Conservation (phyloP, 805 yeast genomes). For the Zygotorulaspora chibaensis region DNA sequence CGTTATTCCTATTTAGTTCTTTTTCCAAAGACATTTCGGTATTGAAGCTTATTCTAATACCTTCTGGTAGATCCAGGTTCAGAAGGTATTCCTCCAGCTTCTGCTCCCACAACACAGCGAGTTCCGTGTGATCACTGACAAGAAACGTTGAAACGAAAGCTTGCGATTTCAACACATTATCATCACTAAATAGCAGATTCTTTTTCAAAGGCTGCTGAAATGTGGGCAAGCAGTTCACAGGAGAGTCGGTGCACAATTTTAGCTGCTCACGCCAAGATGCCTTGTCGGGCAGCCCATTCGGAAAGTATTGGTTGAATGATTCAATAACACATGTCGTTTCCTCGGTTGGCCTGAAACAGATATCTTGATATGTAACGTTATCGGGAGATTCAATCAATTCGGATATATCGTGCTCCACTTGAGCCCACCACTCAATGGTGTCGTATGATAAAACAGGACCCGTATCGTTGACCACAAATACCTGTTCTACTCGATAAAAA, state of each 20-base stretch:
- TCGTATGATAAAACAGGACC: slow-evolving; percentile 69
- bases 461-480: slow-evolving; percentile 64
- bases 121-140: slow-evolving; percentile 49
- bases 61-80: slow-evolving; percentile 49
- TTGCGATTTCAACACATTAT: slow-evolving; percentile 51
- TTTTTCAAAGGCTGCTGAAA: slow-evolving; percentile 87
- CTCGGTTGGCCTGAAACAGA: slow-evolving; percentile 81
- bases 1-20: slow-evolving; percentile 80
- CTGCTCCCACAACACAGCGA: slow-evolving; percentile 62
- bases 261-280: slow-evolving; percentile 52
- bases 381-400: slow-evolving; percentile 31
- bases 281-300: slow-evolving; percentile 51
- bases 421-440: slow-evolving; percentile 82
- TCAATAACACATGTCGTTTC: slow-evolving; percentile 74
- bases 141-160: slow-evolving; percentile 78
- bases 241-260: slow-evolving; percentile 62
- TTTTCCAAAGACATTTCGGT: slow-evolving; percentile 82
- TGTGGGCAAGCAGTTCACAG: slow-evolving; percentile 83
- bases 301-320: slow-evolving; percentile 84
- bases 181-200: slow-evolving; percentile 63
- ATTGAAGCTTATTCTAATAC: slow-evolving; percentile 64
- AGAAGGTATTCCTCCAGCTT: slow-evolving; percentile 53
- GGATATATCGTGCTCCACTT: slow-evolving; percentile 57
- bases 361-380: slow-evolving; percentile 46
- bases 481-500: slow-evolving; percentile 83